Conservation (phyloP, 2,329 filamentous ascomycete species). For the Apiospora malaysiana region DNA sequence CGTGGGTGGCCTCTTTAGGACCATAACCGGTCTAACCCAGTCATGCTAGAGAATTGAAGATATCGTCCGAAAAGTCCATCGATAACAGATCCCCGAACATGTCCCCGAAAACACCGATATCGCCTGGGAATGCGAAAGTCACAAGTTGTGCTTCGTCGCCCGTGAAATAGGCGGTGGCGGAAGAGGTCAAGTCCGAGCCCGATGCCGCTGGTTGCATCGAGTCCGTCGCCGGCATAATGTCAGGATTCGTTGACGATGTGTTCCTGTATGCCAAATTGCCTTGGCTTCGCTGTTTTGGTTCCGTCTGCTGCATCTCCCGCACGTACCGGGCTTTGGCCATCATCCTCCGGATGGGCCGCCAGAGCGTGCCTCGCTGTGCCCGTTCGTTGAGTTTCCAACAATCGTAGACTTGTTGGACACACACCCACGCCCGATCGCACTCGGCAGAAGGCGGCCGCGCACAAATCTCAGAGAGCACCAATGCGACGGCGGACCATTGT, state of each 20-base stretch:
- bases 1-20: no score
- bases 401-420: constrained; percentile 22
- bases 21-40: not conserved
- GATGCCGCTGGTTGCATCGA: not conserved
- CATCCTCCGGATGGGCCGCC: constrained; percentile 26
- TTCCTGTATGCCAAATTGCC: not conserved
- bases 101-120: not conserved
- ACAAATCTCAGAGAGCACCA: constrained; percentile 28
- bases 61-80: not conserved
- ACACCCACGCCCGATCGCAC: constrained; percentile 29
- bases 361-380: constrained; percentile 20
- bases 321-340: constrained; percentile 30
- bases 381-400: constrained; percentile 33
- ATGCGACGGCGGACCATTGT: constrained; percentile 26
- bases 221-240: not conserved
- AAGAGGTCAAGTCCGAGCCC: not conserved
- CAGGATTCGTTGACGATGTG: not conserved
- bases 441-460: constrained; percentile 22
- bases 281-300: not conserved
- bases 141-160: not conserved
- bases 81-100: constrained; percentile 1
- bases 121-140: not conserved
- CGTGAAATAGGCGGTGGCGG: not conserved
- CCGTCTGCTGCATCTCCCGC: constrained; percentile 25
- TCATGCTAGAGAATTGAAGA: not conserved